These are phyloP conservation scores for Malus orientalis DNA, from an alignment of 306 rosid species.

Conservation along the genomic window DNA sequence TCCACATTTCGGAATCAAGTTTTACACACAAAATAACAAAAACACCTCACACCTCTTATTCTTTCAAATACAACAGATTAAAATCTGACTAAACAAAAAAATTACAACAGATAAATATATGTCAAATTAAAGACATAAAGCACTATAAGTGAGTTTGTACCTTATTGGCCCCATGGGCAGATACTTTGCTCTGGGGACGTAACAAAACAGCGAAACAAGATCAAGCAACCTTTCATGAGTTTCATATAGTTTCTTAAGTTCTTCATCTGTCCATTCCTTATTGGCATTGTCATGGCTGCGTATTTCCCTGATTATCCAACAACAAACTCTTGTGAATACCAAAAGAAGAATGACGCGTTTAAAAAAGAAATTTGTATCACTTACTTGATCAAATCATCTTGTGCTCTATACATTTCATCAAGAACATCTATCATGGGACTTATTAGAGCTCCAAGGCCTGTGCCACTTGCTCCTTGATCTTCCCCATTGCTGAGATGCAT, in stretches of 20 bases:
- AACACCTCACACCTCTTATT: neutral
- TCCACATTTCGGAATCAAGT: neutral
- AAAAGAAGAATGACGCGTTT: slow-evolving; percentile 14
- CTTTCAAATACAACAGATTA: neutral
- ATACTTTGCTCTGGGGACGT: slow-evolving; percentile 88
- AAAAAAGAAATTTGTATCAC: slow-evolving; percentile 18
- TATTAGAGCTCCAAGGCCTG: slow-evolving; percentile 92
- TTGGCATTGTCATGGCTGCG: slow-evolving; percentile 95
- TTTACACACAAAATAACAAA: neutral
- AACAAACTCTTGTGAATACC: slow-evolving; percentile 16
- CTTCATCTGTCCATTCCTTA: slow-evolving; percentile 97
- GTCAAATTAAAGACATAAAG: slow-evolving; percentile 12
- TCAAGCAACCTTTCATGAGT: slow-evolving; percentile 91
- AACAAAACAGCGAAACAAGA: slow-evolving; percentile 92
- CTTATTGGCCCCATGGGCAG: slow-evolving; percentile 97
- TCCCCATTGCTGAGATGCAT: slow-evolving; percentile 97
- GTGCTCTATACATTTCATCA: slow-evolving; percentile 96
- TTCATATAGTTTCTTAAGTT: slow-evolving; percentile 83
- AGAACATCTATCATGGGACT: slow-evolving; percentile 95
- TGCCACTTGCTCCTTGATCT: slow-evolving; percentile 99
- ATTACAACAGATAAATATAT: neutral
- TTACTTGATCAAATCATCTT: slow-evolving; percentile 95
- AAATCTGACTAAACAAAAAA: too few species aligned
- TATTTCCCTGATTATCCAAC: slow-evolving; percentile 60
- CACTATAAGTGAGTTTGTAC: slow-evolving; percentile 31